Evolutionary conservation across 2,329 filamentous ascomycete genomes (phyloP).

Genomic region (Zymoseptoria brevis): DNA sequence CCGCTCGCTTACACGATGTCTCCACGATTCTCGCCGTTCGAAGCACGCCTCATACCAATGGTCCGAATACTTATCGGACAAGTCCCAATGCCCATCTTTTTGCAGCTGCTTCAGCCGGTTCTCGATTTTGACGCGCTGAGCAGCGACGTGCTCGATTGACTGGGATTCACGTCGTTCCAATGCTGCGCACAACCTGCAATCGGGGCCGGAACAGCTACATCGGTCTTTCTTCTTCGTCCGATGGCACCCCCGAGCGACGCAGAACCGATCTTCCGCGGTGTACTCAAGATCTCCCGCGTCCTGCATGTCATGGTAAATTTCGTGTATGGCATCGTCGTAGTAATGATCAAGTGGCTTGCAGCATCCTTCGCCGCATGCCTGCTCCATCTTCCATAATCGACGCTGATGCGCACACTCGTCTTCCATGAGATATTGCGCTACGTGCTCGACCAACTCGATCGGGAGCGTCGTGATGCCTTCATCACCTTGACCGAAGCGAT

Average conservation of each 20-base stretch:
- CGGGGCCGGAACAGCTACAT: too few species aligned
- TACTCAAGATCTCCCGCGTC: background rate
- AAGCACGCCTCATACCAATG: background rate
- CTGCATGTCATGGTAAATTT: background rate
- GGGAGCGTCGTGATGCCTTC: constrained; percentile 7
- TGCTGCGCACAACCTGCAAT: background rate
- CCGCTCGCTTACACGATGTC: too few species aligned
- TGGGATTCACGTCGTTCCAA: background rate
- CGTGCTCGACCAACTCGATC: constrained; percentile 5
- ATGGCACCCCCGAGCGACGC: background rate
- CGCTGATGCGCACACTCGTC: background rate
- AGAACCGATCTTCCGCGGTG: background rate
- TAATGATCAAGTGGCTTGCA: constrained; percentile 5
- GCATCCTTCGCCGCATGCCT: background rate
- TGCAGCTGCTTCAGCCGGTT: background rate
- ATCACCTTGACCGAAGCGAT: constrained; percentile 5
- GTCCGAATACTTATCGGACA: too few species aligned
- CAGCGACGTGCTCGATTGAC: background rate
- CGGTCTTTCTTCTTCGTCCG: too few species aligned
- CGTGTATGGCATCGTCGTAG: background rate
- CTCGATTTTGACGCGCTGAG: background rate
- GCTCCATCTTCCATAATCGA: background rate
- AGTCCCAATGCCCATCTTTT: too few species aligned
- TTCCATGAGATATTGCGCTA: constrained; percentile 5
- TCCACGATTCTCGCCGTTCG: background rate